Percentiles rank a stretch among this genome's conserved stretches.
Evolutionary conservation across 306 rosid genomes (phyloP).

Genomic region (Mimosa bimucronata): DNA sequence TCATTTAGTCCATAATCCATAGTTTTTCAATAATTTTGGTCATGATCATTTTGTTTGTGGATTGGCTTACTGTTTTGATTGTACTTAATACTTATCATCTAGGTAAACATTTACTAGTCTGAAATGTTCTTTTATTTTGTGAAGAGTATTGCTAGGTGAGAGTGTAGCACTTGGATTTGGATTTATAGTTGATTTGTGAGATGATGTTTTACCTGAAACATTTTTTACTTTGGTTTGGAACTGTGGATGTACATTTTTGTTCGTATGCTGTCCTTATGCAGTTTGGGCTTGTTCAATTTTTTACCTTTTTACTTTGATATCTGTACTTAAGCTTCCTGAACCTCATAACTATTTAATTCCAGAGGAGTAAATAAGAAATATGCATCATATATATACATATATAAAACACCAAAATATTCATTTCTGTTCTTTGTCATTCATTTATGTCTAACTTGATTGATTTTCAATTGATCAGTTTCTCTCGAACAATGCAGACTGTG

Average conservation of each 20-base stretch:
- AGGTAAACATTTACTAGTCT: constrained; percentile 30
- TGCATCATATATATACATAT: not conserved
- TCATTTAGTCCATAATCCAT: constrained; percentile 40
- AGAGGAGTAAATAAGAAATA: constrained; percentile 22
- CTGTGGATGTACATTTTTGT: constrained; percentile 43
- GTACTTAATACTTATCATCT: constrained; percentile 24
- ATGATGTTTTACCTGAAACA: constrained; percentile 28
- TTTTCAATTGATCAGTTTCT: not conserved
- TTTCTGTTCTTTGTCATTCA: constrained; percentile 9
- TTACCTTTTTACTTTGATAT: not conserved
- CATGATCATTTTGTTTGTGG: constrained; percentile 43
- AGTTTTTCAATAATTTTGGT: constrained; percentile 39
- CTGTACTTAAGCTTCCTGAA: constrained; percentile 26
- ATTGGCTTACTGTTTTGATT: constrained; percentile 42
- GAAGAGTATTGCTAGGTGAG: constrained; percentile 26
- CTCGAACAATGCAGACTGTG: not conserved
- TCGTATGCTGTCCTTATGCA: constrained; percentile 3
- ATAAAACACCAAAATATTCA: not conserved
- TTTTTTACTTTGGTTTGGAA: constrained; percentile 28
- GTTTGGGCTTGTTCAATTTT: constrained; percentile 28
- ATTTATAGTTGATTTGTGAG: constrained; percentile 36
- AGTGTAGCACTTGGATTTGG: constrained; percentile 33
- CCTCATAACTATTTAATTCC: constrained; percentile 16
- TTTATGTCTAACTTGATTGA: not conserved
- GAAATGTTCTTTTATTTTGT: constrained; percentile 40